Conservation (phyloP, 228 moss, liverwort and hornwort species). For the Sphagnum magellanicum region DNA sequence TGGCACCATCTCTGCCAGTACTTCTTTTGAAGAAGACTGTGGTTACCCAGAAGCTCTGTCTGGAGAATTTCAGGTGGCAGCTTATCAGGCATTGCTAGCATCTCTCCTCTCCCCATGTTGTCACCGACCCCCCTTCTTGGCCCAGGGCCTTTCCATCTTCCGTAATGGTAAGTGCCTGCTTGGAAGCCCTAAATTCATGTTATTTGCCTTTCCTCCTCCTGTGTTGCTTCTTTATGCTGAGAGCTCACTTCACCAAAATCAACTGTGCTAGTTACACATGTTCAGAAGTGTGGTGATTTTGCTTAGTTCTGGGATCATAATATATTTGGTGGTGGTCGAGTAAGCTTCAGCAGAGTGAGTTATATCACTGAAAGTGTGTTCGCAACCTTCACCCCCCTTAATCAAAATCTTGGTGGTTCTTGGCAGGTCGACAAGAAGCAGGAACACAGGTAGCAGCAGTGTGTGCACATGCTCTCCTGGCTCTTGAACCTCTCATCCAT, state of each 20-base stretch:
- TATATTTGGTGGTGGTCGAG: too few relatives aligned
- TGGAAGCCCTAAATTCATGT: too few relatives aligned
- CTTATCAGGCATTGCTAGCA: conserved; percentile 90
- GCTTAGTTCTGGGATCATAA: too few relatives aligned
- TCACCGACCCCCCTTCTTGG: conserved; percentile 92
- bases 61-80: conserved; percentile 79
- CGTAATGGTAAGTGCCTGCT: conserved; percentile 54
- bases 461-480: conserved; percentile 87
- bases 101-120: conserved; percentile 95
- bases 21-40: conserved; percentile 67
- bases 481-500: conserved; percentile 92
- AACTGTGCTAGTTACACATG: too few relatives aligned
- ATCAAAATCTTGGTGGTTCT: not conserved
- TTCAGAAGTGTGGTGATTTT: too few relatives aligned
- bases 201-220: too few relatives aligned
- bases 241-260: too few relatives aligned
- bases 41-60: conserved; percentile 65
- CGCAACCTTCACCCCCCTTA: too few relatives aligned
- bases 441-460: conserved; percentile 90
- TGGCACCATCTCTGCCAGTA: conserved; percentile 54
- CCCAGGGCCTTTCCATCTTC: conserved; percentile 87
- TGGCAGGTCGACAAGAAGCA: conserved; percentile 88
- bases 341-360: too few relatives aligned
- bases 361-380: too few relatives aligned
- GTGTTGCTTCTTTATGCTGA: too few relatives aligned